phyloP scores from a whole-genome alignment of 1,284 basidiomycete species.

The Cutaneotrichosporon dermatis region DNA sequence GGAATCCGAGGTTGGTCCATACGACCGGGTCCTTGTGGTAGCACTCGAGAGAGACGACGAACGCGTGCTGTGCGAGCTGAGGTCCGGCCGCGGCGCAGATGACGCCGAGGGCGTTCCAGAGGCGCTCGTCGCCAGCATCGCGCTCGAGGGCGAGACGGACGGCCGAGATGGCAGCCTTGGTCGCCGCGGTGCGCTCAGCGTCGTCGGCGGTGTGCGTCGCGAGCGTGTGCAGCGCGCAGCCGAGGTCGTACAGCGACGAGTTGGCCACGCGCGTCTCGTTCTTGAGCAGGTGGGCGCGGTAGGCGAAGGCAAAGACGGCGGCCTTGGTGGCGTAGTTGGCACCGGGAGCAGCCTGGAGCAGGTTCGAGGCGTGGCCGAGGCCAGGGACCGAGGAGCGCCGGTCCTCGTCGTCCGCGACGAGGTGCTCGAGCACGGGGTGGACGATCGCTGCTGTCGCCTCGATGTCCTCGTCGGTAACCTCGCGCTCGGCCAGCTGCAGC shows the following conservation, averaged over 20 bases:
- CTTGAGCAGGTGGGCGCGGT: conserved; percentile 65
- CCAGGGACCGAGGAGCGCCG: conserved; percentile 34
- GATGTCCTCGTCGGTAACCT: conserved; percentile 37
- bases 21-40: conserved; percentile 71
- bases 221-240: conserved; percentile 61
- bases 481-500: conserved; percentile 57
- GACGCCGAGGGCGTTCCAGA: conserved; percentile 63
- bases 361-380: conserved; percentile 37
- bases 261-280: conserved; percentile 56
- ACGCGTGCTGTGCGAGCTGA: conserved; percentile 76
- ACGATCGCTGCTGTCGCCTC: conserved; percentile 30
- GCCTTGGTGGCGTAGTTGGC: conserved; percentile 53
- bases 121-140: conserved; percentile 66
- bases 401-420: conserved; percentile 44
- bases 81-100: conserved; percentile 36
- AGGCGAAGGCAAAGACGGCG: conserved; percentile 67
- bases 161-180: conserved; percentile 59
- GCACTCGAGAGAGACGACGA: conserved; percentile 81
- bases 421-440: conserved; percentile 33
- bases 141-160: conserved; percentile 71
- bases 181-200: conserved; percentile 42
- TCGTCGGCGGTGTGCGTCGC: conserved; percentile 35
- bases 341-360: conserved; percentile 29
- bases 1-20: conserved; percentile 86
- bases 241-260: conserved; percentile 73